Percentiles rank a stretch among this genome's conserved stretches.
phyloP scores from a whole-genome alignment of 371 early-diverging fungal genomes.

The Syncephalis fuscata region DNA sequence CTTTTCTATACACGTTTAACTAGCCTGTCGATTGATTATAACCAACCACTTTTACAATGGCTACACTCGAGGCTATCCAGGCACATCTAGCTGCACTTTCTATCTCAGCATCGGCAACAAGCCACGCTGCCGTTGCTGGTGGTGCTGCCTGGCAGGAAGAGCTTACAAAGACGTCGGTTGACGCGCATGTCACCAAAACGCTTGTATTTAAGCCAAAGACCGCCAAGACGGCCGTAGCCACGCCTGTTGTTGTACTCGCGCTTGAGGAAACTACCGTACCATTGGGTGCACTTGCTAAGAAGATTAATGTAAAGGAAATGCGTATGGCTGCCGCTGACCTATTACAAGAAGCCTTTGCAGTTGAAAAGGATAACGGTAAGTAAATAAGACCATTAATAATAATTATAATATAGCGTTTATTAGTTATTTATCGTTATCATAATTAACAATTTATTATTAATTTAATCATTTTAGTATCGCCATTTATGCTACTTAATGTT shows the following conservation, averaged over 20 bases:
- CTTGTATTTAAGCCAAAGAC: slow-evolving; percentile 58
- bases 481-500: slow-evolving; percentile 37
- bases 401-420: not conserved
- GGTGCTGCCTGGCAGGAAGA: slow-evolving; percentile 28
- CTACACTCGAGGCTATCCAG: slow-evolving; percentile 16
- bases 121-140: slow-evolving; percentile 30
- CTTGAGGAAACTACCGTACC: slow-evolving; percentile 26
- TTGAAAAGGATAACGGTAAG: slow-evolving; percentile 25
- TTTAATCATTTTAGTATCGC: slow-evolving; percentile 29
- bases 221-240: slow-evolving; percentile 37
- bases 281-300: slow-evolving; percentile 31
- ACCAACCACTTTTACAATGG: no score
- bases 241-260: slow-evolving; percentile 44
- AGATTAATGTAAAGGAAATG: slow-evolving; percentile 43
- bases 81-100: slow-evolving; percentile 21
- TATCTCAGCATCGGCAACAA: slow-evolving; percentile 19
- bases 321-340: slow-evolving; percentile 48
- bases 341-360: slow-evolving; percentile 26
- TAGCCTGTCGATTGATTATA: no score
- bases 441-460: not conserved
- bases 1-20: no score
- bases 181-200: slow-evolving; percentile 23
- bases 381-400: not conserved
- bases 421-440: no score
- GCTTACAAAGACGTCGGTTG: not conserved